Evolutionary conservation across 805 yeast genomes (phyloP), one percentile per base, ranked within the genome.

Genomic region (Lachancea cidri): DNA sequence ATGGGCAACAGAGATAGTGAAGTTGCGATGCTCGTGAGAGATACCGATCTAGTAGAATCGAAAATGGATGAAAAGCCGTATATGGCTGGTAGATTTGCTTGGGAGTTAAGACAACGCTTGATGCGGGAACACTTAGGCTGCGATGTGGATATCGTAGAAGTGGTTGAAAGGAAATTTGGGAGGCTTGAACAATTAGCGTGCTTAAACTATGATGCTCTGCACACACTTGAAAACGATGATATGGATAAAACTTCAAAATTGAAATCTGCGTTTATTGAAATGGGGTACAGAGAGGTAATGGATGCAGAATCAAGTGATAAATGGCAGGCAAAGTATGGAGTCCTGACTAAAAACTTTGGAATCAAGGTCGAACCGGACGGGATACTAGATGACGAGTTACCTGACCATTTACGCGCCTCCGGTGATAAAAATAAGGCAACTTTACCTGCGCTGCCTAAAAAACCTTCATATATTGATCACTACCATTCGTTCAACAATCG

Each of bases 111-210:
- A 54, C 77, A 88, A 69, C 74, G 97, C 47, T 71, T 94, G 38
- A 93, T 93, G 98, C 76, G 98, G 49, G 99, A 93, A 58, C 99
- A 93, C 65, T 60, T 93, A 18, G 99, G 98, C 18, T 82, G 95
- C 40, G 94, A 88, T 60, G 93, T 88, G 33, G 97, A 89, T 62
- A 68, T 82, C 13, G 64, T 88, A 18, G 97, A 89, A 42, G 64
- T 83, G 33, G 83, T 87, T 24, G 96, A 88, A 56, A 71, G 89
- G 50, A 72, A 84, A 50, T 82, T 85, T 47, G 68, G 63, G 36
- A 68, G 64, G 39, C 49, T 71, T 17, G 68, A 66, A 42, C 49
- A 55, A 19, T 34, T 63, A 22, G 72, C 74, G 4, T 52, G 48
- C 34, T 41, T 45, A 15, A 58, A 60, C 35, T 60, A 45, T 33